Evolutionary conservation across 495 filamentous ascomycete species (phyloP), one percentile per base, ranked within the genome.

Genomic region (Xanthoparmelia taractica): DNA sequence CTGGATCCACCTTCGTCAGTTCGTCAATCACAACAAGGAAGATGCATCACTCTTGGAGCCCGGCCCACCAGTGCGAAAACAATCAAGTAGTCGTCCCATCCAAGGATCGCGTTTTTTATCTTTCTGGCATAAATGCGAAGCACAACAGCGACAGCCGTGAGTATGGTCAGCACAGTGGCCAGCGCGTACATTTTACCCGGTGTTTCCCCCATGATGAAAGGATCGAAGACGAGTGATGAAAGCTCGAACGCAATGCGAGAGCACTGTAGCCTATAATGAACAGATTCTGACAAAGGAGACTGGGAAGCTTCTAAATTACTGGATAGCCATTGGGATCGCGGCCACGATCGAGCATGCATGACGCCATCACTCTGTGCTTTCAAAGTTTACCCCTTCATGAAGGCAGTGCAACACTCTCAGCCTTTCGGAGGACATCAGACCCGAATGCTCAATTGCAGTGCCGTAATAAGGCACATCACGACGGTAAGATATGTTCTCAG

Each of bases 121-220:
- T 33, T 36, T 27, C 43, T 54, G 10, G 47, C 29, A 34, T 33
- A 18, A 25, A 56, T n/a, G 37, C 47, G 60, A 27, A 56, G 60
- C 25, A 54, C 2, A 18, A 61, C 60, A 20, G 60, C 60, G 25
- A 61, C 6, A 37, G 38, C 23, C 45, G 34, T 36, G 34, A 61
- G 38, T 4, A 56, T 4, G 6, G 34, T 61, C 48, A 55, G 43
- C 3, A 56, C 23, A 15, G 60, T 40, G 1, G 34, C 60, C 36
- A 61, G 25, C 2, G 45, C 48, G 31, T 61, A 41, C 60, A 61
- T 61, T 37, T 56, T 55, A 17, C 45, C 60, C 33, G 48, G 60
- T 23, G 48, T 50, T 55, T 61, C 47, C 2, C 20, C 60, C 60
- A 61, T 61, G 25, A 13, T 33, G 36, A 27, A 15, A 38, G 10